Conservation (phyloP, 2,329 filamentous ascomycete species). For the Eurotiales sp. region DNA sequence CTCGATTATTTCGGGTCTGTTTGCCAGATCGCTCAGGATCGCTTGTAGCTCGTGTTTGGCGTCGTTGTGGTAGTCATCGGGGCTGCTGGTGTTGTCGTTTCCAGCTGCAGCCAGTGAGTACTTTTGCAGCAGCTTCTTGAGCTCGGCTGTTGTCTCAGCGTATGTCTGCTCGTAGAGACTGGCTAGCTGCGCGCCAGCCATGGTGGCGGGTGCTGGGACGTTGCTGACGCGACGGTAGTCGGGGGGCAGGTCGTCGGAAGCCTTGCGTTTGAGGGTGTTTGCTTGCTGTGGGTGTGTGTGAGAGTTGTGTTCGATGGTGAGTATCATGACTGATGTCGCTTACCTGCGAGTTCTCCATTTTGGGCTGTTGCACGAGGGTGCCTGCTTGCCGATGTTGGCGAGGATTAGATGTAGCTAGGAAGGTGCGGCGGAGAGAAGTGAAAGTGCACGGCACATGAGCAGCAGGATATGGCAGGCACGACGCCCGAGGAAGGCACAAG, state of each 20-base stretch:
- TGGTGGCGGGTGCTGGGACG: not conserved
- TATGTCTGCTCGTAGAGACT: not conserved
- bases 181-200: not conserved
- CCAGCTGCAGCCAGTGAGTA: not conserved
- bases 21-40: constrained; percentile 1
- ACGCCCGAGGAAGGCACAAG: no score
- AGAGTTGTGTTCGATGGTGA: not conserved
- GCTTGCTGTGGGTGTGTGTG: not conserved
- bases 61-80: not conserved
- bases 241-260: not conserved
- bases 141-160: constrained; percentile 4
- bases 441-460: no score
- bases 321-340: not conserved
- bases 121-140: constrained; percentile 1
- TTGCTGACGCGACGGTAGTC: not conserved
- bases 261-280: constrained; percentile 10
- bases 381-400: no score
- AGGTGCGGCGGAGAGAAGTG: no score
- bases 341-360: no score
- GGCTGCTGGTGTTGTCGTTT: not conserved
- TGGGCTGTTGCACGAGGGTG: no score
- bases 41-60: not conserved
- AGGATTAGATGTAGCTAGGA: no score
- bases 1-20: constrained; percentile 3
- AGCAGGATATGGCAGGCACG: no score